A percentile compares a stretch with the other conserved stretches of the same genome.
Evolutionary conservation across 1,284 basidiomycete species (phyloP).

Genomic region (Porogramme epimiltina): DNA sequence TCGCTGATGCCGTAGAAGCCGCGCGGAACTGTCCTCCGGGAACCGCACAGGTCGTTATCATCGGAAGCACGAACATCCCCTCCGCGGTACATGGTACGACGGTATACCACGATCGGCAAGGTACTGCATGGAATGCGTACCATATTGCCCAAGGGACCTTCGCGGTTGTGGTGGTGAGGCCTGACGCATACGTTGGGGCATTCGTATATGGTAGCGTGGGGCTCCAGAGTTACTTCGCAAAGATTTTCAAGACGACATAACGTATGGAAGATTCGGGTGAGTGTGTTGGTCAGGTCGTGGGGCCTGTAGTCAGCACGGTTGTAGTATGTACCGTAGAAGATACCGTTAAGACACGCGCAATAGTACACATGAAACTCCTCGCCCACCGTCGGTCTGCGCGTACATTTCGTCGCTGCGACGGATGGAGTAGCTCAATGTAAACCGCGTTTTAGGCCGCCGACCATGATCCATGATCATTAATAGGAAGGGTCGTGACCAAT

Average conservation of each 20-base stretch:
- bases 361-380: too few relatives aligned
- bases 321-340: too few relatives aligned
- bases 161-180: slow-evolving; percentile 24
- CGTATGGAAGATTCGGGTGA: too few relatives aligned
- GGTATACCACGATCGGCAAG: slow-evolving; percentile 19
- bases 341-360: too few relatives aligned
- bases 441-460: too few relatives aligned
- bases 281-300: too few relatives aligned
- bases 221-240: slow-evolving; percentile 20
- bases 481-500: too few relatives aligned
- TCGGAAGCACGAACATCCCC: slow-evolving; percentile 9
- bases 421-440: too few relatives aligned
- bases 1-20: not conserved
- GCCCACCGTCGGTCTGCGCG: too few relatives aligned
- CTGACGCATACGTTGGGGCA: slow-evolving; percentile 30
- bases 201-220: slow-evolving; percentile 17
- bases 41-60: slow-evolving; percentile 9
- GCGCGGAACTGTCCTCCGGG: not conserved
- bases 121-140: slow-evolving; percentile 23
- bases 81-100: not conserved
- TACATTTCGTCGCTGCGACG: too few relatives aligned
- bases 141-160: slow-evolving; percentile 7
- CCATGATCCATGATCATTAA: too few relatives aligned
- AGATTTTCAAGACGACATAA: not conserved
- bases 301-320: too few relatives aligned